phyloP scores from a whole-genome alignment of 805 yeast genomes.

The Teunomyces aglyptinius region DNA sequence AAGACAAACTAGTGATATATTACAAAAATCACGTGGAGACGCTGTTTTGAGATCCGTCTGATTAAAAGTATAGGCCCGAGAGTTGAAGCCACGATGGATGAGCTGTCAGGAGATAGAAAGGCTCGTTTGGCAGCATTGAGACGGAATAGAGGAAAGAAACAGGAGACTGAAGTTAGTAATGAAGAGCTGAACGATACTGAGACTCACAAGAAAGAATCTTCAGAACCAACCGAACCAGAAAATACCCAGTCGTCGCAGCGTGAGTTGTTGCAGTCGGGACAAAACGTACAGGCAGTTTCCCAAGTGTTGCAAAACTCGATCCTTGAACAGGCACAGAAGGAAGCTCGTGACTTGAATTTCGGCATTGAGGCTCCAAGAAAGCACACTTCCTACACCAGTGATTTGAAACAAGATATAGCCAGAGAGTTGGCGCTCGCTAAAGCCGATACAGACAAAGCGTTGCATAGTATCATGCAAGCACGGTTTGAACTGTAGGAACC shows the following conservation, averaged over 20 bases:
- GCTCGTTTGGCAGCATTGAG: conserved; percentile 9
- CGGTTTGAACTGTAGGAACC: neutral
- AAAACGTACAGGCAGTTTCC: conserved; percentile 29
- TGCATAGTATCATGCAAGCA: conserved; percentile 23
- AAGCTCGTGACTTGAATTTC: conserved; percentile 7
- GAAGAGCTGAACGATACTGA: neutral
- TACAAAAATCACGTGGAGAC: no score
- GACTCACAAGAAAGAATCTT: neutral
- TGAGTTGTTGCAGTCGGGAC: conserved; percentile 8
- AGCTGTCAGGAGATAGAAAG: conserved; percentile 6
- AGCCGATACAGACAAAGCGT: conserved; percentile 20
- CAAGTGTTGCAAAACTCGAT: conserved; percentile 22
- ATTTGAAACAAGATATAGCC: conserved; percentile 29
- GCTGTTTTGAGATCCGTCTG: no score
- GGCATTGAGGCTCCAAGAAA: neutral
- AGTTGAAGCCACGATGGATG: neutral
- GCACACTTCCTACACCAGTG: conserved; percentile 22
- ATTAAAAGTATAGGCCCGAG: no score
- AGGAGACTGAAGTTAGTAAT: neutral
- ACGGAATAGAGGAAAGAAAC: conserved; percentile 2
- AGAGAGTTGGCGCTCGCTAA: conserved; percentile 25
- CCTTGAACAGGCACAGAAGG: conserved; percentile 12
- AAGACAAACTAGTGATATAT: neutral
- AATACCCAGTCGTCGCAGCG: neutral
- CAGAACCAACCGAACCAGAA: neutral